These are phyloP conservation scores for Trichoderma erinaceum DNA, from an alignment of 495 filamentous ascomycete genomes.

Conservation along the genomic window DNA sequence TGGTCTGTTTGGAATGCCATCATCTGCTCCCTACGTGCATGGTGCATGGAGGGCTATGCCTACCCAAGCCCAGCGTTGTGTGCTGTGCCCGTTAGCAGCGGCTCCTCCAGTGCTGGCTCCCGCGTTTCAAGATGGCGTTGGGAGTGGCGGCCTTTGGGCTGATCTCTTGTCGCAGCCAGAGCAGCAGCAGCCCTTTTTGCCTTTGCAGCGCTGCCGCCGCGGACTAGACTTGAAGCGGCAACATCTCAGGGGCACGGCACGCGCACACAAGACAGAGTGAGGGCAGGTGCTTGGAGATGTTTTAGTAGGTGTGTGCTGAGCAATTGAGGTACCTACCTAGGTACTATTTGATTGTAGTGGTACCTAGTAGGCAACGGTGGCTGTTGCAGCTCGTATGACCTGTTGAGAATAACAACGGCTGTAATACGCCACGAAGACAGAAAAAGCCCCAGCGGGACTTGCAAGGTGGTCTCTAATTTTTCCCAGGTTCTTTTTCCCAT, in stretches of 20 bases:
- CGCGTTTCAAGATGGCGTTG: background rate
- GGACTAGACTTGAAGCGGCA: background rate
- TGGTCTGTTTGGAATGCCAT: background rate
- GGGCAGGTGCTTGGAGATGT: too few species aligned
- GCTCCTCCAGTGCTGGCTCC: background rate
- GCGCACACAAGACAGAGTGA: background rate
- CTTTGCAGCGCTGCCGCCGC: constrained; percentile 6
- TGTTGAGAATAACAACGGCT: background rate
- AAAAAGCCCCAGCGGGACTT: background rate
- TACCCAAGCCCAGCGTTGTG: background rate
- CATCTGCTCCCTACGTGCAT: constrained; percentile 1
- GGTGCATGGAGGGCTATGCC: background rate
- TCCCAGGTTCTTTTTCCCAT: too few species aligned
- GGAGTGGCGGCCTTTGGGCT: background rate
- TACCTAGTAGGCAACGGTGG: background rate
- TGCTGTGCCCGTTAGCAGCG: background rate
- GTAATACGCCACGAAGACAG: background rate
- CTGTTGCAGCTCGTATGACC: background rate
- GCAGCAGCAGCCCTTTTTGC: background rate
- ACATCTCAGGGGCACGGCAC: constrained; percentile 12
- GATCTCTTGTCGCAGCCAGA: background rate
- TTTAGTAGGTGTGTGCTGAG: too few species aligned
- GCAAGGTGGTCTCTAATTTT: too few species aligned
- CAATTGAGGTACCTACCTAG: too few species aligned
- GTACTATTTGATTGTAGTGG: too few species aligned